phyloP scores from a whole-genome alignment of 495 filamentous ascomycete species.

The Penicillium ochrochloron region DNA sequence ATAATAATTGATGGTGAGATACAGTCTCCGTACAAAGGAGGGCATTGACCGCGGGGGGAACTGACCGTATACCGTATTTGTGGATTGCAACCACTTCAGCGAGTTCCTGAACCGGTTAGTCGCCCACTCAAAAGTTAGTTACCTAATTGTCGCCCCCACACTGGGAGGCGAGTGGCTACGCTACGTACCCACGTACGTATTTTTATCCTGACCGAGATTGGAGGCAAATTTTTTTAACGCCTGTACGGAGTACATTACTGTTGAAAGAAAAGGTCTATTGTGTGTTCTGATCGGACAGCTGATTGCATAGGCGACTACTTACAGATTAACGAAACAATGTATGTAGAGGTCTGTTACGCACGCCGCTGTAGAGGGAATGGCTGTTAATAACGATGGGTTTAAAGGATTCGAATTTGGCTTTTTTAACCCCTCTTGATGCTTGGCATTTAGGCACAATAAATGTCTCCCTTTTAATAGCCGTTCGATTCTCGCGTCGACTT shows the following conservation, averaged over 20 bases:
- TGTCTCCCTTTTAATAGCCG: not conserved
- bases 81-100: not conserved
- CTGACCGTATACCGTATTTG: not conserved
- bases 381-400: not conserved
- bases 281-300: not conserved
- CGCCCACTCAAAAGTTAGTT: not conserved
- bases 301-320: not conserved
- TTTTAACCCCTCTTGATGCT: not conserved
- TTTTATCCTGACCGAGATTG: not conserved
- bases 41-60: not conserved
- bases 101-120: not conserved
- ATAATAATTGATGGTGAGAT: not conserved
- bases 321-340: not conserved
- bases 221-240: not conserved
- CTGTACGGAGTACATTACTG: not conserved
- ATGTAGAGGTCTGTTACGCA: not conserved
- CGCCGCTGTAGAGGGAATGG: not conserved
- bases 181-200: not conserved
- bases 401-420: not conserved
- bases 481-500: not conserved
- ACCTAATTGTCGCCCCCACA: slow-evolving; percentile 3
- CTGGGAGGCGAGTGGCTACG: not conserved
- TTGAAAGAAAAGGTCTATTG: no score
- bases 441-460: not conserved
- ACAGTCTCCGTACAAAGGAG: not conserved